Base-by-base conservation (phyloP, 257 asterid genomes). In the Ballota nigra region DNA sequence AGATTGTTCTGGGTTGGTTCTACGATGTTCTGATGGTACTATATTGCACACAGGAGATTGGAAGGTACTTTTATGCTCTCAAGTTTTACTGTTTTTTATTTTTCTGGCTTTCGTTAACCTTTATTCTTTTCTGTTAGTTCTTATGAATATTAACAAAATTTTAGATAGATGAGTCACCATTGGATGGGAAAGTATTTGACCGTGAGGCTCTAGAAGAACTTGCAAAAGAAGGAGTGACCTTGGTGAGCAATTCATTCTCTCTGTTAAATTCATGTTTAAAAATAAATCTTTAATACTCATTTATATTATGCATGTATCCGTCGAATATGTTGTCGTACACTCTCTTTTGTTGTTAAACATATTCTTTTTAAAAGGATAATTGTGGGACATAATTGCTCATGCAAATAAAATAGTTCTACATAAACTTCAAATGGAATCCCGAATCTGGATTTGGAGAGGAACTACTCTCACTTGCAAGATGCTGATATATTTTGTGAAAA, bases 41-140 rank as follows among this genome's bases (percentile, higher is more conserved):
- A 92, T 95, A 80, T 96, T 95, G 81, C 99, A 95, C 80, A 95
- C 99, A 20, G 99, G 99, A 65, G 99, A 95, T 81, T 95, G 99
- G 99, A 95, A 95, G 99, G 99, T 92, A 81, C 59, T 79, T 68
- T 18, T 49, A 70, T 75, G 28, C 66, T 34, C 66, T 40, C 57
- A 16, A 41, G 33, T 59, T 55, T 56, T 45, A 69, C 45, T 63
- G 41, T 63, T 47, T 70, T 24, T 49, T 53, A 20, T 31, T 13
- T 59, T 9, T 12, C 16, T 16, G 68, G 1, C 53, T 36, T 62
- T 26, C 28, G 36, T 26, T 33, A 34, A 33, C 26, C 26, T 66
- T 61, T 67, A 33, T 31, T 70, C 38, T 23, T 63, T 53, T 29
- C 16, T 41, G 47, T 64, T 66, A 34, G 52, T 70, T 45, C 59